These are phyloP conservation scores for Friedmanniomyces simplex DNA, from an alignment of 495 filamentous ascomycete species.

Conservation along the genomic window DNA sequence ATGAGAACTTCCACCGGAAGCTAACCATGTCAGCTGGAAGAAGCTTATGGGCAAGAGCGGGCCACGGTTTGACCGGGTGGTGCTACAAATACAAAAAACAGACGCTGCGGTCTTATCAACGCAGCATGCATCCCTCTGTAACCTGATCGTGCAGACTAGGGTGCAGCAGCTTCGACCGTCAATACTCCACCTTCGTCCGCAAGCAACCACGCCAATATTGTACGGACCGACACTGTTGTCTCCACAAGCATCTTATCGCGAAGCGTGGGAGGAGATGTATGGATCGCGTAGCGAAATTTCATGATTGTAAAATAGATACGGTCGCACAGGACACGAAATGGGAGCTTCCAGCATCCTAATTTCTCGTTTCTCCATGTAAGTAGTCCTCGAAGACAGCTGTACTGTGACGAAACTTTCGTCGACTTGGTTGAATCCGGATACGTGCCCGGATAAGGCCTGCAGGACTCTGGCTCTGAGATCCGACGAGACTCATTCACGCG, in stretches of 20 bases:
- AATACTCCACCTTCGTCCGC: too few species aligned
- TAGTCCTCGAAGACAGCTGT: background rate
- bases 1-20: too few species aligned
- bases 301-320: background rate
- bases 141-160: too few species aligned
- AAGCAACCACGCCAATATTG: too few species aligned
- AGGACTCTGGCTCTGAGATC: too few species aligned
- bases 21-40: too few species aligned
- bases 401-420: background rate
- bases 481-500: too few species aligned
- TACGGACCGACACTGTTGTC: too few species aligned
- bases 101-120: background rate
- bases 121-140: background rate
- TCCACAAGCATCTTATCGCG: background rate
- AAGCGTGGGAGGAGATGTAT: background rate
- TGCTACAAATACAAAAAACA: background rate
- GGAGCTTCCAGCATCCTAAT: background rate
- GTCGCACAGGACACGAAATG: background rate
- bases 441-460: too few species aligned
- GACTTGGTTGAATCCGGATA: too few species aligned
- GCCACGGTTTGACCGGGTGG: background rate
- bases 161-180: too few species aligned
- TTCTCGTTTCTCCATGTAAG: background rate
- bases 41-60: too few species aligned
- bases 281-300: background rate